Evolutionary conservation across 1,139 yeast genomes (phyloP).

Genomic region (Suhomyces choctaworum): DNA sequence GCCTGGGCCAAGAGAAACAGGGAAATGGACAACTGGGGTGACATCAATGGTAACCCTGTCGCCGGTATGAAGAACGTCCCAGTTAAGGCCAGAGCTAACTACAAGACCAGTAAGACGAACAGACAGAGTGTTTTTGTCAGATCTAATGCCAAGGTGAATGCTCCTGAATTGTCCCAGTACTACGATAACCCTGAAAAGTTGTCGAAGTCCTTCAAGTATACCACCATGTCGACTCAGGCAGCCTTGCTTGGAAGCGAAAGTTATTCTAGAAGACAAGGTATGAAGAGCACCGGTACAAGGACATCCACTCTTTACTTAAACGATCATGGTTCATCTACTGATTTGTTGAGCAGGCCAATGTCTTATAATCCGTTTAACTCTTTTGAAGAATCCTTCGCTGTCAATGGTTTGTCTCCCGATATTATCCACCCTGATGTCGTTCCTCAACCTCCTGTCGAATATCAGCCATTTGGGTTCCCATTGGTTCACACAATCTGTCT

Average conservation of each 20-base stretch:
- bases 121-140: constrained; percentile 48
- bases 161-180: constrained; percentile 45
- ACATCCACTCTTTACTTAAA: constrained; percentile 30
- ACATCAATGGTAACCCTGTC: constrained; percentile 31
- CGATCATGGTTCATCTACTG: constrained; percentile 39
- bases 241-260: constrained; percentile 31
- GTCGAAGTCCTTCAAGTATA: constrained; percentile 48
- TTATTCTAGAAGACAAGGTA: constrained; percentile 16
- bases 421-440: constrained; percentile 71
- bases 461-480: constrained; percentile 87
- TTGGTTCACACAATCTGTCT: constrained; percentile 79
- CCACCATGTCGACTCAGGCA: constrained; percentile 61
- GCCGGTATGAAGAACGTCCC: constrained; percentile 54
- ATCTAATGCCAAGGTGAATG: constrained; percentile 35
- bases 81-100: constrained; percentile 50
- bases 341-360: constrained; percentile 35
- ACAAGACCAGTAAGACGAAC: constrained; percentile 41
- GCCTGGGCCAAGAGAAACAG: constrained; percentile 50
- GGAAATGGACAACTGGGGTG: constrained; percentile 71
- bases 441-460: constrained; percentile 86
- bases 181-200: constrained; percentile 37
- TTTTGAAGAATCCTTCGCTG: constrained; percentile 33
- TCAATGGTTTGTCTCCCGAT: constrained; percentile 63
- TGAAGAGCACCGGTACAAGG: constrained; percentile 19
- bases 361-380: constrained; percentile 47